Percentiles rank a stretch among this genome's conserved stretches.
phyloP scores from a whole-genome alignment of 176 grass and related monocot species.

The Lolium multiflorum region DNA sequence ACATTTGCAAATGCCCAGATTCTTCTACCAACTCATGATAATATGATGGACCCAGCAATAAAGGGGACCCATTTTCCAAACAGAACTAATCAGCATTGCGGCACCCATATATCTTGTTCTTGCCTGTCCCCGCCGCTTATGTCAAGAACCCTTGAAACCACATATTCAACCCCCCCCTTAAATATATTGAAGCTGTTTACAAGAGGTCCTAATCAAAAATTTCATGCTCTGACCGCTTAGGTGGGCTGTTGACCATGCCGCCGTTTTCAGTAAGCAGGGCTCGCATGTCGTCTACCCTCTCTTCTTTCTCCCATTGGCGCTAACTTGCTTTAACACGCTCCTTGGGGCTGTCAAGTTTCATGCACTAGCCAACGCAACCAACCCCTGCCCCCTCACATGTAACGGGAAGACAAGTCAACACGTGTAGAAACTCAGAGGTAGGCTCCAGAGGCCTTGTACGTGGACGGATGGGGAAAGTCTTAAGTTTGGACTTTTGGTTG shows the following conservation, averaged over 20 bases:
- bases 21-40: conserved; percentile 14
- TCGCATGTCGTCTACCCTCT: background rate
- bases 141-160: background rate
- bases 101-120: background rate
- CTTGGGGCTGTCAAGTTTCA: no score
- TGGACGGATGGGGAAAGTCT: no score
- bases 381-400: no score
- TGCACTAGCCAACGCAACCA: no score
- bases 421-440: no score
- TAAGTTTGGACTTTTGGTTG: no score
- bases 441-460: no score
- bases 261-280: background rate
- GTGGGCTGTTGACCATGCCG: background rate
- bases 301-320: background rate
- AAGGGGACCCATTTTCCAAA: conserved; percentile 12
- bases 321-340: background rate
- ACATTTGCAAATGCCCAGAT: conserved; percentile 1
- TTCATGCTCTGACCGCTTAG: background rate
- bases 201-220: background rate
- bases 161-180: background rate
- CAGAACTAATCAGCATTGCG: background rate
- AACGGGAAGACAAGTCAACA: no score
- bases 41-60: conserved; percentile 1
- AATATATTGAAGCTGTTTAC: no score
- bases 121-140: background rate